Base-by-base conservation (phyloP, 768 basidiomycete genomes). In the Boletales sp. region DNA sequence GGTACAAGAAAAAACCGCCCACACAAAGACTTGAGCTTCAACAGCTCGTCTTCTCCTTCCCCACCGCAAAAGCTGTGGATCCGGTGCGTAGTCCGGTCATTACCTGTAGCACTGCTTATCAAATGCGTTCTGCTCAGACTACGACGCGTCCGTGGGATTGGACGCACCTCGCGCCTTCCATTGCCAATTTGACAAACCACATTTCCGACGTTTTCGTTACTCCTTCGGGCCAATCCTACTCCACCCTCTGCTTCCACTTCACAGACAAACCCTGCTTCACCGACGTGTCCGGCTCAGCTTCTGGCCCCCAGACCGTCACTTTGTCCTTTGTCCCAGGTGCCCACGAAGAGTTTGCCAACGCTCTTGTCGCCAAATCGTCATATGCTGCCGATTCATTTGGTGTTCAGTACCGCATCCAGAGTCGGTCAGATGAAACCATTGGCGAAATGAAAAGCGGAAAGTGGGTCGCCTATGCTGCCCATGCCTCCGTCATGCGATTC, bases 391-490 rank as follows among this genome's bases (percentile, higher is more conserved):
- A 77, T 53, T 69, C 66, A 30, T 57, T 64, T 10, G 74, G 73
- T 11, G 67, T 83, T 35, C 72, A 74, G 42, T 83, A 81, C 61
- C 74, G 77, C 42, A 69, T 79, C 24, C 81, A 83, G 51, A 68
- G 63, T 54, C 69, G 50, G 24, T 72, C 72, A 54, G 73, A 66
- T 48, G 77, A 60, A 59, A 70, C 80, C 10, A 82, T 90, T 43
- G 80, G 78, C 15, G 82, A 87, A 52, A 87, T 91, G 81, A 82
- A 80, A 66, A 86, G 83, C 49, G 81, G 86, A 36, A 87, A 83
- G 51, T 97, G 94, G 94, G 78, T 95, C 40, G 85, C 90, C 0
- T 95, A 97, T 57, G 94, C 95, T 2, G 79, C 79, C 8, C 74
- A 84, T 27, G 82, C 87, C 0, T 72, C 92, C 27, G 78, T 90